Base-by-base conservation (phyloP, 1,284 basidiomycete genomes). In the Pascua guehoae region DNA sequence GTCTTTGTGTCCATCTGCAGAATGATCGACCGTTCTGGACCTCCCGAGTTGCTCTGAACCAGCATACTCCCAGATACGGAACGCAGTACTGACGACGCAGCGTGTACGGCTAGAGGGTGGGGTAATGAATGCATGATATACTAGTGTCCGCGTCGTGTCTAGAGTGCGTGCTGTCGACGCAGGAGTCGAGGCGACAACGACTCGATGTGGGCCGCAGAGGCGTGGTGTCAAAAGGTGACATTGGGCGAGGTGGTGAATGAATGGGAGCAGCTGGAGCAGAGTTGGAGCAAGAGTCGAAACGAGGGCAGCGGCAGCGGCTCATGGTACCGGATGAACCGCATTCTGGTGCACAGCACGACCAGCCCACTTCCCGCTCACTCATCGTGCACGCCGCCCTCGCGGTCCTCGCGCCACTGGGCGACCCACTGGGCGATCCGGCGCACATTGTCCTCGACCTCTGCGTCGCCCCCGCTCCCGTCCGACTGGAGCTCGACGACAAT, bases 401-500 rank as follows among this genome's bases (percentile, higher is more conserved):
- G 62, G 52, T 91, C 84, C 66, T 80, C 79, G 57, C 78, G 78
- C 94, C 94, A 98, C 51, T 81, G 79, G 53, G 81, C 79, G 53
- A 92, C 88, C 96, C 96, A 99, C 57, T 85, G 79, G 18, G 89
- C 83, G 56, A 98, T 88, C 63, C 91, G 82, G 12, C 83, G 80
- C 7, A 97, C 86, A 71, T 98, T 98, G 39, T 85, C 82, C 71
- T 97, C 88, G 49, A 98, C 80, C 66, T 98, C 78, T 18, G 59
- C 60, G 32, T 75, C 74, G 14, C 57, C 86, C 40, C 88, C 86
- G 45, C 83, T 84, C 15, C 80, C 83, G 71, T 95, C 88, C 71
- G 89, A 92, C 60, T 81, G 77, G 24, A 98, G 81, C 72, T 92
- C 91, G 18, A 98, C 87, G 38, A 98, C 84, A 62, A 95, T 89